Conservation (phyloP, 495 filamentous ascomycete genomes). For the Talaromyces ruber region DNA sequence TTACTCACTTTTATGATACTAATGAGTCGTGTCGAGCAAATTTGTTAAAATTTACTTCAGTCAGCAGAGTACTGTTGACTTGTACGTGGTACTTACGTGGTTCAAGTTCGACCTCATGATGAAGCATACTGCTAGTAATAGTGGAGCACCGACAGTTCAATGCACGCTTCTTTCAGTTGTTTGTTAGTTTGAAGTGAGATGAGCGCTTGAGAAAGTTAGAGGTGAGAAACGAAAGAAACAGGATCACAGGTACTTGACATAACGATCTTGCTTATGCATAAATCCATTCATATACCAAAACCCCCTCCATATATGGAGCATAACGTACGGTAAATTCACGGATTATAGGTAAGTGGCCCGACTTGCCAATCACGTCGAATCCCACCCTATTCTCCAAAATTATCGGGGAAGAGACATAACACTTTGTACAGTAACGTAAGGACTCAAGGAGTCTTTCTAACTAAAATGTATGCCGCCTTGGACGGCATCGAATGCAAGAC, state of each 20-base stretch:
- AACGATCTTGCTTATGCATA: no score
- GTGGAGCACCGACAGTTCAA: background rate
- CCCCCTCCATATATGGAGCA: background rate
- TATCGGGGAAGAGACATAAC: background rate
- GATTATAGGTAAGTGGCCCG: background rate
- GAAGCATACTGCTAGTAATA: background rate
- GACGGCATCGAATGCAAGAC: background rate
- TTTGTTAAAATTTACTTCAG: background rate
- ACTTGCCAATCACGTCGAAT: background rate
- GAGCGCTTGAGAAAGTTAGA: no score
- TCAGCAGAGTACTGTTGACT: background rate
- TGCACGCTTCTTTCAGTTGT: background rate
- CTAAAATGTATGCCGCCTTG: background rate
- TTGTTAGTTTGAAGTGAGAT: no score
- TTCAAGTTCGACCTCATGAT: background rate
- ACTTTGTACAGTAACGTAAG: background rate
- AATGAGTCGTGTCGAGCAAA: background rate
- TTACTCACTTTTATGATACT: background rate
- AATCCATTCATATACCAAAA: no score
- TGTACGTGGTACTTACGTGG: background rate
- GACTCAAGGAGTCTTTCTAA: background rate
- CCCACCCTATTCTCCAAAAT: background rate
- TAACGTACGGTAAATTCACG: background rate
- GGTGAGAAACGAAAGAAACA: no score
- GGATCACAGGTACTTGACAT: no score